phyloP scores from a whole-genome alignment of 2,329 filamentous ascomycete genomes.

The Alternaria sp. region DNA sequence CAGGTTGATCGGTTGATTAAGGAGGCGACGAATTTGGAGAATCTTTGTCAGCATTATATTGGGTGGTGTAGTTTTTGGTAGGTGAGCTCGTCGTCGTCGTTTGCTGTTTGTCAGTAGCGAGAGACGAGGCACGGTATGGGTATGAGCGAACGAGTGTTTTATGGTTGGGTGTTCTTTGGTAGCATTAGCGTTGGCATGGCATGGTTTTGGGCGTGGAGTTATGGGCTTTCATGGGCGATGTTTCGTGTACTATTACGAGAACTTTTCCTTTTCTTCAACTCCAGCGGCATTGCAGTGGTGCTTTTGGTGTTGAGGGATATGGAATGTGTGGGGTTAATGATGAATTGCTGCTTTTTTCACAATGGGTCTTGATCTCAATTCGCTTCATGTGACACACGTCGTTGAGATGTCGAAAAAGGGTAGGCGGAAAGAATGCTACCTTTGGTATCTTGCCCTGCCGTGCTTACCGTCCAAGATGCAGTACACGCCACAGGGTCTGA shows the following conservation, averaged over 20 bases:
- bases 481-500: not conserved
- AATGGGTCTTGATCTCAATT: too few relatives aligned
- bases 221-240: not conserved
- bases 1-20: conserved; percentile 95
- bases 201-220: not conserved
- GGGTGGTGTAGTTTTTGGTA: conserved; percentile 99
- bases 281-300: conserved; percentile 1
- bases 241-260: not conserved
- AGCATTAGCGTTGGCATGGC: conserved; percentile 9
- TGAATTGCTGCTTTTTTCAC: too few relatives aligned
- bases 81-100: too few relatives aligned
- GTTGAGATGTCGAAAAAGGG: not conserved
- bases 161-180: not conserved
- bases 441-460: not conserved
- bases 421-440: not conserved
- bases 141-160: too few relatives aligned
- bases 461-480: not conserved
- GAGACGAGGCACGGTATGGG: too few relatives aligned
- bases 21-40: conserved; percentile 96
- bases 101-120: too few relatives aligned
- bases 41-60: conserved; percentile 98
- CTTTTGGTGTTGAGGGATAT: not conserved
- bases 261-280: not conserved
- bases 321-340: not conserved
- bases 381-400: not conserved